Base-by-base conservation (phyloP, 2,329 filamentous ascomycete genomes). In the Aspergillus sp. region DNA sequence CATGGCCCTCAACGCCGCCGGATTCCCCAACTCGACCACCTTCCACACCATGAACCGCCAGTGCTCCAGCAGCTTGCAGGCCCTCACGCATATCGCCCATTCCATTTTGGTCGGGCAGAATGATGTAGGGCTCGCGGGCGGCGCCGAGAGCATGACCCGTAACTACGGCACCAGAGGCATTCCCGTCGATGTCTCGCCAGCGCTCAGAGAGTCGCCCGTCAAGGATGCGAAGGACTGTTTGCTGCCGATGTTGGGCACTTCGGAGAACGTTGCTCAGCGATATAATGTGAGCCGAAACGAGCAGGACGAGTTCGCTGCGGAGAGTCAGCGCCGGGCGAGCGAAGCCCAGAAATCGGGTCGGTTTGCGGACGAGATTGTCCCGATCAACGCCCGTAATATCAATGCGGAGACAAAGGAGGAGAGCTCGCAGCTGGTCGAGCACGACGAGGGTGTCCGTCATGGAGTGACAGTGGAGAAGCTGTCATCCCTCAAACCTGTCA, bases 211-310 rank as follows among this genome's bases (percentile, higher is more conserved):
- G 4, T 49, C 47, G 3, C 25, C 37, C 1, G 33, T 49, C 3
- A 49, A 85, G 55, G 84, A 93, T 55, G 75, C 84, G 0, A 58
- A 58, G 29, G 86, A 95, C 64, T 89, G 85, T 69, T 73, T 86
- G 72, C 72, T 84, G 68, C 82, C 88, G 45, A 96, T 96, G 88
- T 85, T 89, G 26, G 86, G 89, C 74, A 95, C 89, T 4, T 86
- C 80, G 39, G 88, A 96, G 68, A 95, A 95, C 59, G 86, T 96
- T 12, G 84, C 80, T 51, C 75, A 75, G 32, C 86, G 94, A 63
- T 95, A 94, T 61, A 75, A 80, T 52, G 78, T 95, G 54, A 66
- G 74, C 4, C 74, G 89, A 36, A 75, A 84, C 53, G 65, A 68
- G 52, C 82, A 94, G 65, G 88, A 96, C 62, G 68, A 72, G 45